Evolutionary conservation across 2,329 filamentous ascomycete species (phyloP).

Genomic region (Ophiostoma sp.): DNA sequence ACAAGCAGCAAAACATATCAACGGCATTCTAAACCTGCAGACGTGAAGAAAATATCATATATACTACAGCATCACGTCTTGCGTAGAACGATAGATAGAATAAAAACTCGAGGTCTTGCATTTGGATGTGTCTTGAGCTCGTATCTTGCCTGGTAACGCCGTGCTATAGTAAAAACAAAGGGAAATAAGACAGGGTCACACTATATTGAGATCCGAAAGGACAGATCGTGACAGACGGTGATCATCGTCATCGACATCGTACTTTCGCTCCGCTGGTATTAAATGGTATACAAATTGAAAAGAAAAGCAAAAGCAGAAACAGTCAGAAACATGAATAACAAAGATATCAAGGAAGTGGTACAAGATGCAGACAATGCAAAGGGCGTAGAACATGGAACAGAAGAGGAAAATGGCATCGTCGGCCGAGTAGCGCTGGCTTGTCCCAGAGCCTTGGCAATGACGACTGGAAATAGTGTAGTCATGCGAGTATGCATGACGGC

Average conservation of each 20-base stretch:
- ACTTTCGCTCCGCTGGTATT: slow-evolving; percentile 16
- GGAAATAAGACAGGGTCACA: background rate
- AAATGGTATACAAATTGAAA: slow-evolving; percentile 17
- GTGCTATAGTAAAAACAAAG: background rate
- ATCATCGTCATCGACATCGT: background rate
- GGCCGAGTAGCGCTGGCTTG: background rate
- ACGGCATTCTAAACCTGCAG: no score
- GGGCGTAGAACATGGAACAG: background rate
- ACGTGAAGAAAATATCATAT: no score
- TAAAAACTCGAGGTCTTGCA: no score
- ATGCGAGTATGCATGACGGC: background rate
- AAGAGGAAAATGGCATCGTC: background rate
- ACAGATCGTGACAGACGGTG: background rate
- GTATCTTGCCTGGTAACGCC: background rate
- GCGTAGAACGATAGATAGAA: no score
- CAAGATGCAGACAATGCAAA: background rate
- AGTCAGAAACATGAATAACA: background rate
- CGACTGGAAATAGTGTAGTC: background rate
- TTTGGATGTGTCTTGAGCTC: no score
- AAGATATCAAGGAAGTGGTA: background rate
- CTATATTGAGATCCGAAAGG: background rate
- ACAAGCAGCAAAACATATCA: no score
- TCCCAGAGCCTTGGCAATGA: background rate
- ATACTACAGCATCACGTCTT: no score
- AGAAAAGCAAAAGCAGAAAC: background rate